These are phyloP conservation scores for Amyloporia xantha DNA, from an alignment of 768 basidiomycete genomes.

Conservation along the genomic window DNA sequence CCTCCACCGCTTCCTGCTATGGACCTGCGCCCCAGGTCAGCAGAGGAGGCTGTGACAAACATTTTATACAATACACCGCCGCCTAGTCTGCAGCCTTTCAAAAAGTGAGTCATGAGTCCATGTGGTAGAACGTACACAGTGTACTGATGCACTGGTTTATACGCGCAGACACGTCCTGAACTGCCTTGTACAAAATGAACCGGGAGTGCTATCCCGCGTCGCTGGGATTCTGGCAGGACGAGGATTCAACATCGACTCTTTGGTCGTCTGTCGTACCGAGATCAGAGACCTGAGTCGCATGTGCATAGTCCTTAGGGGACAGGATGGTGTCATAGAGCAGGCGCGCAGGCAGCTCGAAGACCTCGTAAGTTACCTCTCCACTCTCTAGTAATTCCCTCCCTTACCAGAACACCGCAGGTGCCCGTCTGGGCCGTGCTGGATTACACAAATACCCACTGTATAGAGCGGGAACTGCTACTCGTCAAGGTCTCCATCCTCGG, in stretches of 20 bases:
- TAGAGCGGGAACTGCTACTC: conserved; percentile 89
- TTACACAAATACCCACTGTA: conserved; percentile 88
- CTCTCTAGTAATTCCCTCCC: background rate
- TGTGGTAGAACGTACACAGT: too few species aligned
- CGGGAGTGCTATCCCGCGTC: conserved; percentile 96
- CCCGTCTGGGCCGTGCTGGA: conserved; percentile 99
- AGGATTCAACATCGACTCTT: conserved; percentile 97
- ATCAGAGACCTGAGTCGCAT: conserved; percentile 95
- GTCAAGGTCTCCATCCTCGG: conserved; percentile 97
- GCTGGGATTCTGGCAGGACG: conserved; percentile 95
- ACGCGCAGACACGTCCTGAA: conserved; percentile 81
- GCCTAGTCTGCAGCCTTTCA: conserved; percentile 85
- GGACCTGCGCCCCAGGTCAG: conserved; percentile 74
- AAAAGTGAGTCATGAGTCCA: conserved; percentile 57
- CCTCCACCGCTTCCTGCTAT: conserved; percentile 84
- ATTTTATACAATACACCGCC: conserved; percentile 96
- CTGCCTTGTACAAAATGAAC: conserved; percentile 98
- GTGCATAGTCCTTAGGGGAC: conserved; percentile 95
- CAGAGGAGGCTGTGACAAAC: conserved; percentile 96
- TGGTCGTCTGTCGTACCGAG: conserved; percentile 97
- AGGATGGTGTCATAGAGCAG: conserved; percentile 97
- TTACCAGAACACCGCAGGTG: conserved; percentile 45
- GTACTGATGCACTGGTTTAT: background rate
- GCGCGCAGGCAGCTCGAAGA: conserved; percentile 94
- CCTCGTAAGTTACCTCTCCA: conserved; percentile 51